These are phyloP conservation scores for Encephalitozoon romaleae DNA, from an alignment of 371 early-diverging fungal species.

Conservation along the genomic window DNA sequence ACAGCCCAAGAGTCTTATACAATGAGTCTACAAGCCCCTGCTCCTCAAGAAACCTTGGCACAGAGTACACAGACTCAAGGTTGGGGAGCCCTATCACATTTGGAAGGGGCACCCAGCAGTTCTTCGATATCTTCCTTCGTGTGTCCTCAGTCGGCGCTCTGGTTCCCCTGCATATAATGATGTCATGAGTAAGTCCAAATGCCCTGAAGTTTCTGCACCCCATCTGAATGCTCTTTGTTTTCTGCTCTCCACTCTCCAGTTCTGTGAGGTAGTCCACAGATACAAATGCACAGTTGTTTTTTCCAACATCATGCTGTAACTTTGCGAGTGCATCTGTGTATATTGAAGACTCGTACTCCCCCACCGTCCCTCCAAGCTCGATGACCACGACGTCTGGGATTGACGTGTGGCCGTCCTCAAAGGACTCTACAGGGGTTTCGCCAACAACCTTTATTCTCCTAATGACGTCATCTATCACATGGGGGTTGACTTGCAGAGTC, in stretches of 20 bases:
- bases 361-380: slow-evolving; percentile 96
- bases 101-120: slow-evolving; percentile 82
- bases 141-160: slow-evolving; percentile 71
- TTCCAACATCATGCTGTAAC: slow-evolving; percentile 91
- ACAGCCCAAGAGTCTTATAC: slow-evolving; percentile 59
- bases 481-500: slow-evolving; percentile 94
- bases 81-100: slow-evolving; percentile 84
- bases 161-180: slow-evolving; percentile 84
- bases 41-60: slow-evolving; percentile 75
- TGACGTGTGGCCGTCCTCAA: slow-evolving; percentile 63
- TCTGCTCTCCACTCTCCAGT: slow-evolving; percentile 88
- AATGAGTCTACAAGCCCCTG: slow-evolving; percentile 72
- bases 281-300: slow-evolving; percentile 84
- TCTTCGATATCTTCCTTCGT: slow-evolving; percentile 83
- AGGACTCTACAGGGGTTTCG: slow-evolving; percentile 66
- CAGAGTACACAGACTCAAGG: slow-evolving; percentile 83
- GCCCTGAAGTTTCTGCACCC: slow-evolving; percentile 83
- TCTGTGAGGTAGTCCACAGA: slow-evolving; percentile 91
- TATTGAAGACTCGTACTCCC: slow-evolving; percentile 93
- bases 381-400: slow-evolving; percentile 88
- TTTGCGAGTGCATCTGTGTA: slow-evolving; percentile 96
- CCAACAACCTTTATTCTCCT: slow-evolving; percentile 86
- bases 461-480: slow-evolving; percentile 88
- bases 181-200: slow-evolving; percentile 83
- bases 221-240: slow-evolving; percentile 94